These are phyloP conservation scores for Globisporangium spiculum DNA, from an alignment of 352 stramenopile species.

Conservation along the genomic window DNA sequence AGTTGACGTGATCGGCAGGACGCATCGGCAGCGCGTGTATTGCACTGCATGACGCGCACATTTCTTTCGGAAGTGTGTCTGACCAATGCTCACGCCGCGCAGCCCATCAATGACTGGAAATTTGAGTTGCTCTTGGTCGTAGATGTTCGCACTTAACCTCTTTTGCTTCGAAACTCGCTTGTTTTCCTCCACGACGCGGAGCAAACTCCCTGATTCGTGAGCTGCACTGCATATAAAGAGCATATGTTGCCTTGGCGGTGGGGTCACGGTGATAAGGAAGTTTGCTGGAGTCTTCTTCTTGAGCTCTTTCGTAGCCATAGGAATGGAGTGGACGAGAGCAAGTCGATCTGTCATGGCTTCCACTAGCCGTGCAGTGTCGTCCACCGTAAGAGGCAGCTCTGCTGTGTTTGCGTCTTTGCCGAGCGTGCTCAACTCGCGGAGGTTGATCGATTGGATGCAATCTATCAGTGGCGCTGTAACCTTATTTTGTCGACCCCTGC, in stretches of 20 bases:
- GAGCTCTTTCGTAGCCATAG: slow-evolving; percentile 57
- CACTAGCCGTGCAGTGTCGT: slow-evolving; percentile 42
- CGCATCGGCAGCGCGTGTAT: slow-evolving; percentile 61
- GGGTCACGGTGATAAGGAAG: slow-evolving; percentile 39
- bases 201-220: neutral
- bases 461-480: slow-evolving; percentile 29
- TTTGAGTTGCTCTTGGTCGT: slow-evolving; percentile 15
- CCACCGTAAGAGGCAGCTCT: slow-evolving; percentile 29
- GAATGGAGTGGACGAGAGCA: slow-evolving; percentile 33
- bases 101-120: slow-evolving; percentile 52
- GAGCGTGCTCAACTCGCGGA: slow-evolving; percentile 30
- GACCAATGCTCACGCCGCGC: slow-evolving; percentile 53
- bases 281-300: slow-evolving; percentile 30
- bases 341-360: slow-evolving; percentile 31
- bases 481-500: neutral
- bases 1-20: slow-evolving; percentile 51
- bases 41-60: slow-evolving; percentile 46
- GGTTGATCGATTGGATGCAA: slow-evolving; percentile 60
- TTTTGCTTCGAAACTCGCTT: slow-evolving; percentile 13
- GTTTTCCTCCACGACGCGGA: slow-evolving; percentile 2
- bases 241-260: slow-evolving; percentile 46
- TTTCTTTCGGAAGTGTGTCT: slow-evolving; percentile 50
- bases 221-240: slow-evolving; percentile 7
- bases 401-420: slow-evolving; percentile 23
- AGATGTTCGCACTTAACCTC: neutral